Conservation (phyloP, 2,329 filamentous ascomycete species). For the Chaetoscypha palmicola region DNA sequence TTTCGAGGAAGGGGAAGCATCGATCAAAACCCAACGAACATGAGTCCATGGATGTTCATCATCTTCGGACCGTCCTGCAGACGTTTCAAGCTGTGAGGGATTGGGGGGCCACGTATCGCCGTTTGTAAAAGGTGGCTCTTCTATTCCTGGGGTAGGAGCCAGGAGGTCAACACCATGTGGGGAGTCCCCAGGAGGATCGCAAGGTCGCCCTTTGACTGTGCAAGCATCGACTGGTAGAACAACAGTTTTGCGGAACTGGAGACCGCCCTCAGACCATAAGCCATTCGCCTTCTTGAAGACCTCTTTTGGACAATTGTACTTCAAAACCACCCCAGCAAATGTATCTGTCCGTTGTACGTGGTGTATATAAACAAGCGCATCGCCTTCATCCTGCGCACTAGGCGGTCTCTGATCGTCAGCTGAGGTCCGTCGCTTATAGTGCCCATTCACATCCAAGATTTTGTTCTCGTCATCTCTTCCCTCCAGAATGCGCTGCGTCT, state of each 20-base stretch:
- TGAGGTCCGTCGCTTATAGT: slow-evolving; percentile 25
- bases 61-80: slow-evolving; percentile 29
- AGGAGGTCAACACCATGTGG: slow-evolving; percentile 41
- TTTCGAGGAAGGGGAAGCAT: slow-evolving; percentile 52
- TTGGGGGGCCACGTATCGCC: slow-evolving; percentile 22
- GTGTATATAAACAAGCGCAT: slow-evolving; percentile 86
- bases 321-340: slow-evolving; percentile 82
- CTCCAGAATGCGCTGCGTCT: slow-evolving; percentile 53
- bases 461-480: slow-evolving; percentile 55
- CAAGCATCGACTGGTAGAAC: slow-evolving; percentile 86
- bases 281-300: slow-evolving; percentile 82
- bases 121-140: slow-evolving; percentile 26
- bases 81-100: slow-evolving; percentile 17
- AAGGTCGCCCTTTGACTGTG: slow-evolving; percentile 68
- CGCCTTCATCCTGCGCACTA: slow-evolving; percentile 47
- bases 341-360: slow-evolving; percentile 77
- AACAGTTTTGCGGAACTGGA: slow-evolving; percentile 75
- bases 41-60: slow-evolving; percentile 75
- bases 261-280: slow-evolving; percentile 88
- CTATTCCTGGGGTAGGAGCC: slow-evolving; percentile 40
- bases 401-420: slow-evolving; percentile 20
- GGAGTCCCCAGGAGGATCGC: slow-evolving; percentile 43
- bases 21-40: slow-evolving; percentile 81
- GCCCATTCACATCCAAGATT: slow-evolving; percentile 40
- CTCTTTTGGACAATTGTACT: slow-evolving; percentile 79